Conservation (phyloP, 495 filamentous ascomycete genomes). For the Halenospora varia region DNA sequence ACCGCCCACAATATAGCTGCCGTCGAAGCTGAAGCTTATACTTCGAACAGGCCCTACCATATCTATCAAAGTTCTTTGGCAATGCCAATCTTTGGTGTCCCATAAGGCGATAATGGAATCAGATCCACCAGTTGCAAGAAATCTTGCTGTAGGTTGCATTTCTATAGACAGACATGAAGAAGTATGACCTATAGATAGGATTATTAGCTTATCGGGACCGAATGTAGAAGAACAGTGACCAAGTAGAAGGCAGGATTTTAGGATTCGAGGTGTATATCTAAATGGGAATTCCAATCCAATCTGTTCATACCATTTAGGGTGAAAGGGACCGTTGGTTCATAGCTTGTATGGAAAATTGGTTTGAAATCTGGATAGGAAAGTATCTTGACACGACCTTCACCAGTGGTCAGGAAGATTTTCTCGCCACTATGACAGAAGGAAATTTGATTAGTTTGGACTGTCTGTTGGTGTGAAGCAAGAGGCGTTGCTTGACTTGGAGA, state of each 20-base stretch:
- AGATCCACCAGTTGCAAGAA: constrained; percentile 82
- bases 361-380: constrained; percentile 64
- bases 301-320: constrained; percentile 63
- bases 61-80: constrained; percentile 70
- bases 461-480: constrained; percentile 62
- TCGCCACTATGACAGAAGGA: constrained; percentile 73
- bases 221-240: too few relatives aligned
- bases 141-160: constrained; percentile 70
- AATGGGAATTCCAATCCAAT: too few relatives aligned
- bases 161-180: constrained; percentile 68
- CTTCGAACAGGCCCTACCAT: constrained; percentile 77
- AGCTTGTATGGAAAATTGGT: constrained; percentile 37
- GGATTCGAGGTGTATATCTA: too few relatives aligned
- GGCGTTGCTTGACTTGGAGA: constrained; percentile 46
- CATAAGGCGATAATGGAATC: constrained; percentile 87
- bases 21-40: constrained; percentile 89
- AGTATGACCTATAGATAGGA: constrained; percentile 69
- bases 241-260: too few relatives aligned
- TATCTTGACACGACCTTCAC: constrained; percentile 78
- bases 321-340: constrained; percentile 41
- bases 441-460: constrained; percentile 74
- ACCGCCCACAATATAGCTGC: constrained; percentile 79
- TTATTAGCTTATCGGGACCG: too few relatives aligned
- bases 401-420: constrained; percentile 75
- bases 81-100: constrained; percentile 92